Base-by-base conservation (phyloP, 2,329 filamentous ascomycete genomes). In the Daldinia sp. region DNA sequence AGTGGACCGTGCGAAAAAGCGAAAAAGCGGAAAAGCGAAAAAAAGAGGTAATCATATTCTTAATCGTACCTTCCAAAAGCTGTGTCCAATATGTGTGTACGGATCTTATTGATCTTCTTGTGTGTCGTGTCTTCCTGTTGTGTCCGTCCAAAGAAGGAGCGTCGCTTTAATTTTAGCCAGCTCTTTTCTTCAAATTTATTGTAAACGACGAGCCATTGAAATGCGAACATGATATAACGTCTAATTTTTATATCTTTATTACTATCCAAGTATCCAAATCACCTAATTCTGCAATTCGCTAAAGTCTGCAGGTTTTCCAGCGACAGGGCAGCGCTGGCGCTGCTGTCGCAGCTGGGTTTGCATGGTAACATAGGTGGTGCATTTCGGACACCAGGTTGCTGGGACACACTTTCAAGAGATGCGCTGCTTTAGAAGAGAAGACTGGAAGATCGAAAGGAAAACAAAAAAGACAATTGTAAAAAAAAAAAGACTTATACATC, bases 1-100 rank as follows among this genome's bases (percentile, higher is more conserved):
- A 46, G 65, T 70, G 68, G 68, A 62, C 69, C 69, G 69, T 71
- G 69, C 69, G 66, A 67, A 67, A 42, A 69, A 33, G 9, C 13
- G 15, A 26, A 59, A 46, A 48, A 10, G 26, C 18, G 20, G 13
- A 42, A 20, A 20, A 20, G 20, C n/a, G n/a, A 20, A 20, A 20
- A 42, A 51, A 18, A 51, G 46, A 62, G 58, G 51, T 41, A 44
- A 20, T 56, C 60, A 63, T 67, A 50, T 56, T 46, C 55, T 54
- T 37, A 50, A 50, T 53, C 41, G 51, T 55, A 63, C 60, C 42
- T 54, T 55, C 50, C 10, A 63, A 23, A 23, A n/a, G 37, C 48
- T 7, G 46, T 51, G 46, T 35, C 33, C 33, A 35, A 10, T 51
- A 26, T 51, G 35, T 37, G 35, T 39, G 35, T 13, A 12, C 23